Percentiles rank a stretch among this genome's conserved stretches.
Evolutionary conservation across 2,329 filamentous ascomycete genomes (phyloP).

Genomic region (Aspergillus latus): DNA sequence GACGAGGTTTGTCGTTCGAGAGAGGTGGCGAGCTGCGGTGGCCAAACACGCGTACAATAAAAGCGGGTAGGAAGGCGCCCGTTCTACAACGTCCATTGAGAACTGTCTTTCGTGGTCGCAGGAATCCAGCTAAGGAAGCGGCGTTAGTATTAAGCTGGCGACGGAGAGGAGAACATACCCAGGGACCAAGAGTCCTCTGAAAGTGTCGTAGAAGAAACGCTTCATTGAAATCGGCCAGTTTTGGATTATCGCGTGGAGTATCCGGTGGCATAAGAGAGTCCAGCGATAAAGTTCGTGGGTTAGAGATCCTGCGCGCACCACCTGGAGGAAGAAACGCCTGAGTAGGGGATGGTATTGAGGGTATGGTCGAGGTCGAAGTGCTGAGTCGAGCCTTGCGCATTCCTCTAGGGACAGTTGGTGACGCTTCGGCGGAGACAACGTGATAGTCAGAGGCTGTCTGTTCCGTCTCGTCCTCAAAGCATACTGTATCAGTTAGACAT

Average conservation of each 20-base stretch:
- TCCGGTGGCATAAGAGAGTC: slow-evolving; percentile 22
- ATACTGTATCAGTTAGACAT: slow-evolving; percentile 23
- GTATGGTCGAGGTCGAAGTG: slow-evolving; percentile 26
- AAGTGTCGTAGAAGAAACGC: slow-evolving; percentile 38
- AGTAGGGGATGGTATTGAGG: slow-evolving; percentile 20
- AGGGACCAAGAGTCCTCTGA: slow-evolving; percentile 32
- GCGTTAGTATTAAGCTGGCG: slow-evolving; percentile 13
- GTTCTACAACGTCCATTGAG: slow-evolving; percentile 32
- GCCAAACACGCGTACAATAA: slow-evolving; percentile 36
- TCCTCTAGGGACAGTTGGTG: slow-evolving; percentile 21
- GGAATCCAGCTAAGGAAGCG: slow-evolving; percentile 30
- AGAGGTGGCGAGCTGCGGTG: slow-evolving; percentile 36
- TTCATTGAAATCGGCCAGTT: slow-evolving; percentile 32
- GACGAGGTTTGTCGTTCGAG: slow-evolving; percentile 31
- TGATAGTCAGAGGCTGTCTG: slow-evolving; percentile 37
- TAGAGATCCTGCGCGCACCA: slow-evolving; percentile 10
- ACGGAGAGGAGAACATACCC: slow-evolving; percentile 24
- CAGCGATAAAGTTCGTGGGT: slow-evolving; percentile 19
- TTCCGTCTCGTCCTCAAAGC: slow-evolving; percentile 39
- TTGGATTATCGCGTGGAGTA: slow-evolving; percentile 24
- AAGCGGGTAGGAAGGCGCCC: slow-evolving; percentile 31
- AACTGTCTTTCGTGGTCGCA: slow-evolving; percentile 35
- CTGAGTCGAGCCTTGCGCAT: slow-evolving; percentile 28
- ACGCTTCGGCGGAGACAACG: slow-evolving; percentile 25
- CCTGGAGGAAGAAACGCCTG: slow-evolving; percentile 15